Evolutionary conservation across 768 basidiomycete genomes (phyloP).

Genomic region (Leccinum broughii): DNA sequence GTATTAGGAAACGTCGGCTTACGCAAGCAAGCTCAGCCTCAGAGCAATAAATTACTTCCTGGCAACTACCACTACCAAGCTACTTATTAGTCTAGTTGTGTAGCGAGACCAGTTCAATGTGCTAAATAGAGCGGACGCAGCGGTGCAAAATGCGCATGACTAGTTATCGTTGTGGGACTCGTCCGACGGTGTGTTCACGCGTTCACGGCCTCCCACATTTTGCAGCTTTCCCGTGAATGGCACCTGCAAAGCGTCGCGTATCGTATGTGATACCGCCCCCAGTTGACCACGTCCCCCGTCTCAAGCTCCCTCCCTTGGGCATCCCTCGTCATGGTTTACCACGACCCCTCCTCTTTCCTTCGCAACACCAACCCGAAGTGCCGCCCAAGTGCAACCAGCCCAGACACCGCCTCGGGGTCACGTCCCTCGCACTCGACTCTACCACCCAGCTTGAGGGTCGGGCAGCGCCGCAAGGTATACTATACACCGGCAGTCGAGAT

Average conservation of each 20-base stretch:
- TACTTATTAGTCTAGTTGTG: neutral
- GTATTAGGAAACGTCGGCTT: constrained; percentile 12
- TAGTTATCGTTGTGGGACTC: constrained; percentile 3
- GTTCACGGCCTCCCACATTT: neutral
- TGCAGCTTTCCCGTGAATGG: constrained; percentile 29
- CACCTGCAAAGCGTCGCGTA: constrained; percentile 63
- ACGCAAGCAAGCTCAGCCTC: constrained; percentile 16
- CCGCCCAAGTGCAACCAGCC: constrained; percentile 46
- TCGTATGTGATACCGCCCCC: constrained; percentile 89
- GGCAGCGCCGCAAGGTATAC: constrained; percentile 75
- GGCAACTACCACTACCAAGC: neutral
- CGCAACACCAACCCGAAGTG: constrained; percentile 26
- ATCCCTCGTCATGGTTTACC: constrained; percentile 64
- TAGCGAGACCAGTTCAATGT: neutral
- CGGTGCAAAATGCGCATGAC: neutral
- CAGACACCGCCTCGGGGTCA: constrained; percentile 84
- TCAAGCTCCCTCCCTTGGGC: constrained; percentile 70
- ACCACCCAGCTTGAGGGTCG: constrained; percentile 74
- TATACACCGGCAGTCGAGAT: constrained; percentile 89
- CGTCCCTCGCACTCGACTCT: constrained; percentile 83
- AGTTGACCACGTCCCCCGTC: constrained; percentile 54
- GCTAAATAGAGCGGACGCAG: constrained; percentile 11
- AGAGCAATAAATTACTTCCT: neutral
- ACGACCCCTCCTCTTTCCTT: constrained; percentile 62
- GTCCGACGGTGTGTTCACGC: neutral